A percentile compares a stretch with the other conserved stretches of the same genome.
phyloP scores from a whole-genome alignment of 2,329 filamentous ascomycete genomes.

The Colletotrichum tropicicola region DNA sequence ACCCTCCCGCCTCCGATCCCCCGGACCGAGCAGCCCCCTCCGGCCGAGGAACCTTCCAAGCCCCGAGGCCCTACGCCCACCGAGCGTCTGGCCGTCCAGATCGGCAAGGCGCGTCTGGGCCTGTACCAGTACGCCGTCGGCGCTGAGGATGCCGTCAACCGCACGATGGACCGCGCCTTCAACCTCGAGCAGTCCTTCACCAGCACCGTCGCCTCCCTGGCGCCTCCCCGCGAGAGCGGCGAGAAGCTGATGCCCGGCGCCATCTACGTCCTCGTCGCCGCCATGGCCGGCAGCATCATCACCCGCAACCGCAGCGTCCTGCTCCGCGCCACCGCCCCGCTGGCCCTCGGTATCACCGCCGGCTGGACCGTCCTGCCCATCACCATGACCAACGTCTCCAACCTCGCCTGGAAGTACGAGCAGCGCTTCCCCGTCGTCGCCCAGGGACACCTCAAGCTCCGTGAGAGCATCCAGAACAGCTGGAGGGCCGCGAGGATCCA shows the following conservation, averaged over 20 bases:
- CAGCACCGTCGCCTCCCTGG: constrained; percentile 86
- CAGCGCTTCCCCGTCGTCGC: constrained; percentile 85
- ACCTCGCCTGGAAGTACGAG: constrained; percentile 93
- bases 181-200: constrained; percentile 90
- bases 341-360: constrained; percentile 82
- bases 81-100: constrained; percentile 85
- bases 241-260: constrained; percentile 90
- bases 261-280: constrained; percentile 91
- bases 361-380: constrained; percentile 87
- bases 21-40: constrained; percentile 42
- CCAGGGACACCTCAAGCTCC: constrained; percentile 79
- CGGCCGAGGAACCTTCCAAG: constrained; percentile 37
- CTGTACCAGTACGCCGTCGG: constrained; percentile 78
- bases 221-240: constrained; percentile 83
- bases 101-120: constrained; percentile 82
- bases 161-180: constrained; percentile 81
- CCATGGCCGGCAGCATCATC: constrained; percentile 94
- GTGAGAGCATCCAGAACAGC: constrained; percentile 74
- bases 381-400: constrained; percentile 88
- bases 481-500: constrained; percentile 80
- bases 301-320: constrained; percentile 87
- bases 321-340: constrained; percentile 78
- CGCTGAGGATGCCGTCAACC: constrained; percentile 86
- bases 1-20: constrained; percentile 38
- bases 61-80: constrained; percentile 77